Base-by-base conservation (phyloP, 2,329 filamentous ascomycete genomes). In the Neodidymelliopsis sp. region DNA sequence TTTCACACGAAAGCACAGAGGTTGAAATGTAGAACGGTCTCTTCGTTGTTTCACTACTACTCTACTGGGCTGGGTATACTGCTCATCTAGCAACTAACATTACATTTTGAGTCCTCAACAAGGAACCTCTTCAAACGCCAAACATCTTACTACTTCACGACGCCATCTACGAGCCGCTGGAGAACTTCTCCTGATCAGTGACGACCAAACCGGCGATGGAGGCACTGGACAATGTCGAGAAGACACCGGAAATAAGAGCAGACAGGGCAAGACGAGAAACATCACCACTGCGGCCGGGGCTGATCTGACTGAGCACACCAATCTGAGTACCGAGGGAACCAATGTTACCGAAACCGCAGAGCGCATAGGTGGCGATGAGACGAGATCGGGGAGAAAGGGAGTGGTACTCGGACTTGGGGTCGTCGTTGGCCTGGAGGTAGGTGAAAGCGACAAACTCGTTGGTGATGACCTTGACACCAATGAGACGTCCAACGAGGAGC, bases 271-370 rank as follows among this genome's bases (percentile, higher is more conserved):
- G 81, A 35, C 80, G 80, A 4, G 89, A 86, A 9, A 96, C 87
- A 61, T 94, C 89, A 49, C 87, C 89, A 27, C 84, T 81, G 33
- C 90, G 84, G 4, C 80, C 79, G 0, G 91, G 90, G 0, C 89
- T 87, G 53, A 96, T 84, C 75, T 95, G 90, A 4, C 87, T 84
- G 41, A 96, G 81, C 49, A 95, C 90, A 77, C 91, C 91, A 53
- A 96, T 94, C 75, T 96, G 91, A 46, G 91, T 93, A 69, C 91
- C 91, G 36, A 96, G 82, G 22, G 90, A 93, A 43, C 89, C 88
- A 60, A 96, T 88, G 77, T 96, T 96, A 55, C 90, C 91, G 60
- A 75, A 76, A 49, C 80, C 79, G 74, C 90, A 95, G 57, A 92
- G 82, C 15, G 89, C 89, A 68, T 96, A 96, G 39, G 90, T 95